Evolutionary conservation across 805 yeast species (phyloP).

Genomic region (Candida boidinii): DNA sequence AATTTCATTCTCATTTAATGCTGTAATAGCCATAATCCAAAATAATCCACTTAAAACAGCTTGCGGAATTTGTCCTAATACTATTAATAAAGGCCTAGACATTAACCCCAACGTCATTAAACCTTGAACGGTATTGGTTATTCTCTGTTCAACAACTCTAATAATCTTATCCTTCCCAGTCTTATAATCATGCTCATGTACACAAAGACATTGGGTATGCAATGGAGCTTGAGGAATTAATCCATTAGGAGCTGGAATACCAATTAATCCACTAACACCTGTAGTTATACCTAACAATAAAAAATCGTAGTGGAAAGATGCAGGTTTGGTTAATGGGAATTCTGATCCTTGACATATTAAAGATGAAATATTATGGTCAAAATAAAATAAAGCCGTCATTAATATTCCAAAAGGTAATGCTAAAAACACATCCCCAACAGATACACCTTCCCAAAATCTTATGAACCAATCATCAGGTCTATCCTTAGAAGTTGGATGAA

Average conservation of each 20-base stretch:
- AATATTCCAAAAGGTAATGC: conserved; percentile 91
- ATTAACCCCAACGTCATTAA: conserved; percentile 75
- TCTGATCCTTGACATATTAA: conserved; percentile 83
- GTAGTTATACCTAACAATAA: conserved; percentile 78
- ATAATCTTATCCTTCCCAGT: conserved; percentile 25
- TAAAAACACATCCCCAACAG: conserved; percentile 70
- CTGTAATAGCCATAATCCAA: conserved; percentile 86
- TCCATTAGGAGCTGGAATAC: conserved; percentile 95
- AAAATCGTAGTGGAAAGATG: conserved; percentile 91
- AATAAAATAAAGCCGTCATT: conserved; percentile 77
- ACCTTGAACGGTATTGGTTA: conserved; percentile 83
- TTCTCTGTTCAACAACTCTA: conserved; percentile 80
- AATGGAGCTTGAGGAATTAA: conserved; percentile 95
- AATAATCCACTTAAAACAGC: conserved; percentile 89
- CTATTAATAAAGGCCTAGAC: conserved; percentile 79
- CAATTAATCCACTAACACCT: conserved; percentile 78
- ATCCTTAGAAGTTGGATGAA: conserved; percentile 54
- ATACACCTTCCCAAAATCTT: conserved; percentile 59
- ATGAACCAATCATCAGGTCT: conserved; percentile 68
- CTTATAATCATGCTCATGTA: conserved; percentile 32
- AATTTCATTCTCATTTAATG: conserved; percentile 60
- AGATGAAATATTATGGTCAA: conserved; percentile 93
- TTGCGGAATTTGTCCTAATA: conserved; percentile 82
- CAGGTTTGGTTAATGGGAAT: conserved; percentile 76
- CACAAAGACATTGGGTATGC: conserved; percentile 73